Evolutionary conservation across 139 green algal genomes (phyloP).

Genomic region (Desmodesmus armatus): DNA sequence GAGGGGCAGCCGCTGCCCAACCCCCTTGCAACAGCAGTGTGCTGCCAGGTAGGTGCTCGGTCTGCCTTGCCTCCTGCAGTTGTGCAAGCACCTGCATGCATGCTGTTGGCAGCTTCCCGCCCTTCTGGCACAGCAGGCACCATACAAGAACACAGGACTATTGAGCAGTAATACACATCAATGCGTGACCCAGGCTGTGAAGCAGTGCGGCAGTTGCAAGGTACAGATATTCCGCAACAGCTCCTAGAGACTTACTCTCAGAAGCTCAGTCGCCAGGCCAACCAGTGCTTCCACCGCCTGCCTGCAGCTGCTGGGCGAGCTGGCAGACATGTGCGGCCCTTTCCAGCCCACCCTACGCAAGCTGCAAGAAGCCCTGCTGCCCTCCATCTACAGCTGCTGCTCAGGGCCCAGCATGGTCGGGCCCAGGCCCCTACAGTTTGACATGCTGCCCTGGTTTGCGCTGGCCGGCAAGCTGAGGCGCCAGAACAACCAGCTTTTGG

Average conservation of each 20-base stretch:
- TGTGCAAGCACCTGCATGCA: too few relatives aligned
- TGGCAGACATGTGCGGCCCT: constrained; percentile 65
- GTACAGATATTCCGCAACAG: neutral
- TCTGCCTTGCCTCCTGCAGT: too few relatives aligned
- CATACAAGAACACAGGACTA: neutral
- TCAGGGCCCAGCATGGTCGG: neutral
- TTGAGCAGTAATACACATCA: neutral
- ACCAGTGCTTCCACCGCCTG: neutral
- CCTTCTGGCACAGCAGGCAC: too few relatives aligned
- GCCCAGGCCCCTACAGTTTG: constrained; percentile 47
- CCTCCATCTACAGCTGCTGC: constrained; percentile 32
- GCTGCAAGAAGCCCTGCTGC: constrained; percentile 29
- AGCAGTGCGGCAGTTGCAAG: neutral
- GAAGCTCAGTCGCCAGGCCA: neutral
- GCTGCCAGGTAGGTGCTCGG: constrained; percentile 70
- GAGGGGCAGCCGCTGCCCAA: constrained; percentile 61
- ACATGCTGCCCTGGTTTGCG: constrained; percentile 21
- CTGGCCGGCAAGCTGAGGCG: neutral
- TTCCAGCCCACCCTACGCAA: constrained; percentile 6
- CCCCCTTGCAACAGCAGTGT: constrained; percentile 68
- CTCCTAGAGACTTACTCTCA: neutral
- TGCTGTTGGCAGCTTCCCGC: too few relatives aligned
- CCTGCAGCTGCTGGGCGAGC: constrained; percentile 64
- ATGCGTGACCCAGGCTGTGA: neutral
- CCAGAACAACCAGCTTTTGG: constrained; percentile 9